These are phyloP conservation scores for Xylariaceae sp. DNA, from an alignment of 2,329 filamentous ascomycete genomes.

Conservation along the genomic window DNA sequence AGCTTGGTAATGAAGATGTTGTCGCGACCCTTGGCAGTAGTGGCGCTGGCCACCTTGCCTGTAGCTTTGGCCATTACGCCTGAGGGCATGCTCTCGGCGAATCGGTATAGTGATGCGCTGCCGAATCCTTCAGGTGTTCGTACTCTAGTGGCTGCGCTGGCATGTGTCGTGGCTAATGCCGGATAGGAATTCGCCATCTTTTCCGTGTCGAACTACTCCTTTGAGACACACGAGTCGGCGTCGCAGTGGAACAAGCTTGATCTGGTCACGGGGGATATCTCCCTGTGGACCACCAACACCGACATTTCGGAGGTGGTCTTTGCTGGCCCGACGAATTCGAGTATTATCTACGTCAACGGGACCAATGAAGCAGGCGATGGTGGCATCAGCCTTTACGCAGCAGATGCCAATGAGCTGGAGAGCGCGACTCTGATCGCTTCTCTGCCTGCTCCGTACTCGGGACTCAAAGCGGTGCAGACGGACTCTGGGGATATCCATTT, in stretches of 20 bases:
- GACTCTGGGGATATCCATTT: slow-evolving; percentile 31
- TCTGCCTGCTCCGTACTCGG: slow-evolving; percentile 33
- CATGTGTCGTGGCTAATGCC: slow-evolving; percentile 9
- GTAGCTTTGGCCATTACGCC: slow-evolving; percentile 26
- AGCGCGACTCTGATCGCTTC: slow-evolving; percentile 30
- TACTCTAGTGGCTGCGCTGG: slow-evolving; percentile 3
- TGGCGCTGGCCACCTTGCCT: slow-evolving; percentile 23
- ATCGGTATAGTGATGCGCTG: slow-evolving; percentile 26
- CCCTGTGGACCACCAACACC: slow-evolving; percentile 45
- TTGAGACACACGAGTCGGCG: slow-evolving; percentile 46
- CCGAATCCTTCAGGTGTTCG: slow-evolving; percentile 30
- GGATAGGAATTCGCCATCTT: slow-evolving; percentile 41
- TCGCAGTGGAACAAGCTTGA: slow-evolving; percentile 51
- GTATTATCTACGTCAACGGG: slow-evolving; percentile 44
- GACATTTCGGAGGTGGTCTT: slow-evolving; percentile 55
- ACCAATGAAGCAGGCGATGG: slow-evolving; percentile 40
- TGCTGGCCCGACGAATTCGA: slow-evolving; percentile 46
- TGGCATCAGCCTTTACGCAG: slow-evolving; percentile 34
- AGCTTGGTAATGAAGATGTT: slow-evolving; percentile 16
- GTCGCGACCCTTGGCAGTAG: slow-evolving; percentile 20
- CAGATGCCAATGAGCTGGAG: slow-evolving; percentile 26
- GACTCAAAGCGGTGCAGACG: slow-evolving; percentile 31
- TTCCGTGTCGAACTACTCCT: slow-evolving; percentile 54
- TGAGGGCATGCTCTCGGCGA: slow-evolving; percentile 28
- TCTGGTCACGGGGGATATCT: slow-evolving; percentile 47